Conservation (phyloP, 345 rosid species). For the Eucalyptus polyanthemos region DNA sequence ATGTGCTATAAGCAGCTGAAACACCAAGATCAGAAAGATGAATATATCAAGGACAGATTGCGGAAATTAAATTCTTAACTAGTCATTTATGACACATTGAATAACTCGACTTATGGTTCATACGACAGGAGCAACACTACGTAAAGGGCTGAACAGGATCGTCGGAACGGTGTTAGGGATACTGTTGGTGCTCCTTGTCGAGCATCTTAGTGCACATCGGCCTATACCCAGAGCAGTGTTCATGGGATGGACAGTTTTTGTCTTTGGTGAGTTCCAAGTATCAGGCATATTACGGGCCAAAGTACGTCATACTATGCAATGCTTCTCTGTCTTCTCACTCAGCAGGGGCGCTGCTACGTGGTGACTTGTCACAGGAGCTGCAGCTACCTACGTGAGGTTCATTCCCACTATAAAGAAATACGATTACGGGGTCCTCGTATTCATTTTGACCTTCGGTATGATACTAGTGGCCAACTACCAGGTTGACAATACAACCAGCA, state of each 20-base stretch:
- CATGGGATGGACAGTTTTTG: conserved; percentile 59
- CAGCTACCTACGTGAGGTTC: conserved; percentile 61
- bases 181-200: conserved; percentile 45
- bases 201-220: conserved; percentile 46
- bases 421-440: conserved; percentile 78
- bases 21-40: neutral
- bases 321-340: neutral
- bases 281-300: neutral
- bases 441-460: conserved; percentile 66
- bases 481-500: conserved; percentile 31
- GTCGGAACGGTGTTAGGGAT: conserved; percentile 58
- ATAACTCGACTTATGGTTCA: neutral
- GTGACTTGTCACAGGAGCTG: conserved; percentile 26
- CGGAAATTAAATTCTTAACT: neutral
- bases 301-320: neutral
- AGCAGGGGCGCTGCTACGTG: neutral
- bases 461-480: conserved; percentile 71
- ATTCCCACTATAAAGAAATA: conserved; percentile 68
- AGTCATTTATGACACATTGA: neutral
- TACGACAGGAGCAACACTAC: conserved; percentile 51
- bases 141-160: conserved; percentile 70
- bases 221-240: conserved; percentile 46
- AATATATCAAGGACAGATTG: neutral
- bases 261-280: conserved; percentile 28
- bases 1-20: neutral